Evolutionary conservation across 2,329 filamentous ascomycete genomes (phyloP).

Genomic region (Colletotrichum sp.): DNA sequence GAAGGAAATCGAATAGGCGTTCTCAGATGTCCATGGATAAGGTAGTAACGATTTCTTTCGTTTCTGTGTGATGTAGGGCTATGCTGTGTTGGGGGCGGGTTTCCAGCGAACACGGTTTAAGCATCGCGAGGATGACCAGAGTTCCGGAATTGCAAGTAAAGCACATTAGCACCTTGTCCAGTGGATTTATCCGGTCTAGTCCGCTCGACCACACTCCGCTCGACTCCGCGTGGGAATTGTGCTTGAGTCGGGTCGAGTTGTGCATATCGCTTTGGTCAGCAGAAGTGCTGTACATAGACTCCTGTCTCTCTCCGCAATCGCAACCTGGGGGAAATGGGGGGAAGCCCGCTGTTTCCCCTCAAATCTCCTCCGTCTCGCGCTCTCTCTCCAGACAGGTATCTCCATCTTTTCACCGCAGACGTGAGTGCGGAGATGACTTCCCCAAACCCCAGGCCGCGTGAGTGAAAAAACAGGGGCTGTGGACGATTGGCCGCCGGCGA

Average conservation of each 20-base stretch:
- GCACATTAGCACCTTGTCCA: neutral
- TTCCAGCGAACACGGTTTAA: neutral
- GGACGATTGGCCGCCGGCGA: neutral
- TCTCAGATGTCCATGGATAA: neutral
- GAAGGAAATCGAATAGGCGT: neutral
- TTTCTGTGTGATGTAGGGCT: neutral
- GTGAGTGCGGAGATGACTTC: conserved; percentile 14
- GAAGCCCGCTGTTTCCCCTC: conserved; percentile 7
- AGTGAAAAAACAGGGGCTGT: neutral
- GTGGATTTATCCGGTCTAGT: neutral
- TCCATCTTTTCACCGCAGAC: neutral
- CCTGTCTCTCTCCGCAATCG: neutral
- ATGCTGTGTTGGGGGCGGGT: neutral
- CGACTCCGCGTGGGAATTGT: neutral
- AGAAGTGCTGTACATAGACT: neutral
- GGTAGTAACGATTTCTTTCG: neutral
- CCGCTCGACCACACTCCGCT: neutral
- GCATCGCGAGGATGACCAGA: neutral
- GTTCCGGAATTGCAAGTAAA: neutral
- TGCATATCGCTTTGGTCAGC: neutral
- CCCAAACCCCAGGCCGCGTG: neutral
- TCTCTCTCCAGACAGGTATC: neutral
- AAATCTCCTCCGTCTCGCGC: neutral
- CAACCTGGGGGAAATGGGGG: neutral
- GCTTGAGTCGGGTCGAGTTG: neutral